Base-by-base conservation (phyloP, 2,329 filamentous ascomycete species). In the Cordyceps fumosorosea region DNA sequence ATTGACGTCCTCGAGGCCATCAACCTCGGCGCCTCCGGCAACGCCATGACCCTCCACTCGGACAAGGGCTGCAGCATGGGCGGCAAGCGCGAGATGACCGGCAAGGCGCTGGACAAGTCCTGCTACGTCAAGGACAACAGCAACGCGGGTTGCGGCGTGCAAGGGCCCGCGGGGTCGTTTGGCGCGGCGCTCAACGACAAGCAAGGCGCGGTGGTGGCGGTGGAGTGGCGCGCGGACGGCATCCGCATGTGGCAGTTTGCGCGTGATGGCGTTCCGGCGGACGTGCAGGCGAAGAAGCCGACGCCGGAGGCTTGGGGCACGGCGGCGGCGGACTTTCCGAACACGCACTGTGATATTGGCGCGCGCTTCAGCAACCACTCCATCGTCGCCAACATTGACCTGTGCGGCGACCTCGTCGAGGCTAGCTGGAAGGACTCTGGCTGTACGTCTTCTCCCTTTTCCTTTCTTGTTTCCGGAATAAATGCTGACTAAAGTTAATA, bases 311-410 rank as follows among this genome's bases (percentile, higher is more conserved):
- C 76, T 2, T 90, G 88, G 82, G 87, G 86, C 18, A 77, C 73
- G 2, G 84, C 88, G 0, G 68, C 82, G 7, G 85, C 87, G 1
- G 87, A 89, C 64, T 89, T 89, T 70, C 87, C 87, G 16, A 79
- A 75, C 66, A 89, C 86, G 0, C 71, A 81, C 52, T 89, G 86
- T 73, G 75, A 85, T 63, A 83, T 89, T 56, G 71, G 72, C 6
- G 76, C 74, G 4, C 84, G 88, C 68, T 89, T 89, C 71, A 77
- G 73, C 60, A 89, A 89, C 67, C 81, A 87, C 70, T 86, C 83
- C 66, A 88, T 89, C 66, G 80, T 89, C 65, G 80, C 80, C 48
- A 88, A 89, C 67, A 88, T 89, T 65, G 83, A 86, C 69, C 73
- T 89, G 8, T 89, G 86, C 65, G 87, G 86, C 0, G 71, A 81